Evolutionary conservation across 2,329 filamentous ascomycete genomes (phyloP), one percentile per base, ranked within the genome.

Genomic region (Apiospora koreana): DNA sequence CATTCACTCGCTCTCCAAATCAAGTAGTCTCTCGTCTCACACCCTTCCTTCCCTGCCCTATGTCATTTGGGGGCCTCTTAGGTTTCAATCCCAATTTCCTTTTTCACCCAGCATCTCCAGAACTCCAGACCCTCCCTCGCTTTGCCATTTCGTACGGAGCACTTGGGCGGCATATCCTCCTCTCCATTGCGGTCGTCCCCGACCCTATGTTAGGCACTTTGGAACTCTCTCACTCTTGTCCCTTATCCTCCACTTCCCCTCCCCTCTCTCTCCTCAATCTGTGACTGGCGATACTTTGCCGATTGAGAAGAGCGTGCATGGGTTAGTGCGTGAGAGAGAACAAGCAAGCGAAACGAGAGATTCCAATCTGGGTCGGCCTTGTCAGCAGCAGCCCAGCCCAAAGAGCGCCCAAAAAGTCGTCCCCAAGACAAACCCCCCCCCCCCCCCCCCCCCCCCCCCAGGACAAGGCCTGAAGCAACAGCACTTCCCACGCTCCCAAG

Each of bases 251-350:
- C 46, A 41, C 65, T 46, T 70, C 42, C 45, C 43, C 48, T 16
- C 43, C 43, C 62, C 31, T 46, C 69, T 46, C 69, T 69, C 46
- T 68, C 69, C 71, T 72, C 70, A 69, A 72, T 72, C 71, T n/a
- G 76, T 77, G 73, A 77, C 74, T 74, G 69, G 74, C 70, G 75
- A 75, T 71, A 74, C 71, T 68, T 73, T 72, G 68, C 54, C 67
- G 67, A 67, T 71, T 69, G 54, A 62, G 54, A 38, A 62, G 54
- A n/a, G 54, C 9, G 54, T 62, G 54, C 21, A 31, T 62, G 54
- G 54, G 54, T 38, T 35, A 62, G 54, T 62, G 54, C 31, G 54
- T 62, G 54, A 43, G n/a, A 42, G 21, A 67, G 41, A n/a, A n/a
- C 38, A n/a, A 67, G 38, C 64, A 66, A 45, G 64, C 64, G 50